phyloP scores from a whole-genome alignment of 2,329 filamentous ascomycete species.

The Dichotomopilus funicola region DNA sequence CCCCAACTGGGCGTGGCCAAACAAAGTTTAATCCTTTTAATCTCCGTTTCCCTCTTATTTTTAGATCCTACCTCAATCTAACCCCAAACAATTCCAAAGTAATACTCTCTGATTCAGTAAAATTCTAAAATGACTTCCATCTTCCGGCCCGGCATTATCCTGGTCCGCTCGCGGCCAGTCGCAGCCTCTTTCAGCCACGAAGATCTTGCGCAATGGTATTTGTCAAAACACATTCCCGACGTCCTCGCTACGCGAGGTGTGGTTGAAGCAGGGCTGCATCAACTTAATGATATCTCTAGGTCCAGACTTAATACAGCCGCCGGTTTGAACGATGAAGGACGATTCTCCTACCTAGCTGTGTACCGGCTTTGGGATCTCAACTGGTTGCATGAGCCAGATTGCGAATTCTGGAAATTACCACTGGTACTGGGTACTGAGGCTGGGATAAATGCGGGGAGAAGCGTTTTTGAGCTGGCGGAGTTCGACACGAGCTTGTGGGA shows the following conservation, averaged over 20 bases:
- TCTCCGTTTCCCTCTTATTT: no score
- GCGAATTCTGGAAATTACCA: slow-evolving; percentile 1
- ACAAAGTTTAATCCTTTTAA: no score
- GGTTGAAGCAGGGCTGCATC: not conserved
- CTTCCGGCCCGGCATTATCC: not conserved
- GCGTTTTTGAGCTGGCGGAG: slow-evolving; percentile 2
- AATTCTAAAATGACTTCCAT: no score
- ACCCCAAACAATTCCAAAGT: no score
- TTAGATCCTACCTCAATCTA: no score
- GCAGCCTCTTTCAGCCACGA: not conserved
- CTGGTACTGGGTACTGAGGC: not conserved
- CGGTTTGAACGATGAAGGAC: no score
- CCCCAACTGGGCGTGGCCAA: no score
- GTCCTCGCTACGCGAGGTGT: slow-evolving; percentile 1
- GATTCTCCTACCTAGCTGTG: not conserved
- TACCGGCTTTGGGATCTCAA: not conserved
- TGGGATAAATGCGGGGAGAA: not conserved
- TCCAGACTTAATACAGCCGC: no score
- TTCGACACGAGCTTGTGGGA: slow-evolving; percentile 4
- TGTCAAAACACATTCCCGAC: slow-evolving; percentile 2
- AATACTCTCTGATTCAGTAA: no score
- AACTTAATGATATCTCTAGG: not conserved
- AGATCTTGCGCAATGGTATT: slow-evolving; percentile 1
- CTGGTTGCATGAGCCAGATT: slow-evolving; percentile 7
- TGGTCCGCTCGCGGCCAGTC: not conserved